Conservation (phyloP, 2,329 filamentous ascomycete species). For the Chalaropsis ovoidea region DNA sequence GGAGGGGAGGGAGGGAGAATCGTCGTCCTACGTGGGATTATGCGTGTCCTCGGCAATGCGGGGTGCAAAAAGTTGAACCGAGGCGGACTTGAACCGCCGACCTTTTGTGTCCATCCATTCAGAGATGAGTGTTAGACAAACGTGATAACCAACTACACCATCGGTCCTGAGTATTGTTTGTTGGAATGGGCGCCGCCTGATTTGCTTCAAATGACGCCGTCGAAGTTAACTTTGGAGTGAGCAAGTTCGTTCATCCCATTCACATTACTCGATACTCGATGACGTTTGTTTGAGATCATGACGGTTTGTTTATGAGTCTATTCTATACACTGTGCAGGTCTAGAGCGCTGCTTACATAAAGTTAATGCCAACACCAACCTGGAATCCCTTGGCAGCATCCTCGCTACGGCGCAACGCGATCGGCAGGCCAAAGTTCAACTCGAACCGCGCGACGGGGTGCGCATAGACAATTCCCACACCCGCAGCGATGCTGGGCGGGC, state of each 20-base stretch:
- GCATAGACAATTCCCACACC: constrained; percentile 90
- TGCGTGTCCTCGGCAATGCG: neutral
- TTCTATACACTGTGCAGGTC: neutral
- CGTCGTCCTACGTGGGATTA: too few relatives aligned
- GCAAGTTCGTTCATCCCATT: too few relatives aligned
- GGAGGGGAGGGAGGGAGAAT: too few relatives aligned
- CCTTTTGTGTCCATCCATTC: constrained; percentile 24
- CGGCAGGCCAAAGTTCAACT: constrained; percentile 89
- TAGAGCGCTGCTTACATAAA: constrained; percentile 56
- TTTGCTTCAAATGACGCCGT: neutral
- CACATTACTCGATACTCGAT: neutral
- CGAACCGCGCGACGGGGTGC: constrained; percentile 84
- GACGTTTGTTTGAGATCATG: neutral
- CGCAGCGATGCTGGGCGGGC: constrained; percentile 73
- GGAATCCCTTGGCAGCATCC: constrained; percentile 78
- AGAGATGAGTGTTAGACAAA: constrained; percentile 24
- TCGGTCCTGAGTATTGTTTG: constrained; percentile 15
- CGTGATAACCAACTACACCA: constrained; percentile 26
- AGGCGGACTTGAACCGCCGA: constrained; percentile 25
- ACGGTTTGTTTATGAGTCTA: neutral
- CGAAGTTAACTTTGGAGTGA: too few relatives aligned
- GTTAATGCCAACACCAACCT: constrained; percentile 92
- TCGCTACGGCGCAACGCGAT: constrained; percentile 73
- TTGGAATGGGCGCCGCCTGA: neutral
- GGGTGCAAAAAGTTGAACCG: constrained; percentile 16